These are phyloP conservation scores for Cercospora berteroae DNA, from an alignment of 2,329 filamentous ascomycete genomes.

Conservation along the genomic window DNA sequence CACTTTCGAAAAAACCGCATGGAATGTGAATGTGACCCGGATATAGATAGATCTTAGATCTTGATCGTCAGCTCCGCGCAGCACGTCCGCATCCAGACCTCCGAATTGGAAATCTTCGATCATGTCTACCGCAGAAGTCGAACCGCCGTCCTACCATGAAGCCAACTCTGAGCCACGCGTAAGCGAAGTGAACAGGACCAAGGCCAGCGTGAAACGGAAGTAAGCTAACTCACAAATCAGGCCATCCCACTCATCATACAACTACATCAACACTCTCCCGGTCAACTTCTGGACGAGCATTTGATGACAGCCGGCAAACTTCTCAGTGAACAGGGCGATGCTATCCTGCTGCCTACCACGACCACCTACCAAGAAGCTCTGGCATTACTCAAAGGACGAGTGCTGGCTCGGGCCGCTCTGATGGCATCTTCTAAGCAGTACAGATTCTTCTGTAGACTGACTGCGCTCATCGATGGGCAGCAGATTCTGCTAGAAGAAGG, in stretches of 20 bases:
- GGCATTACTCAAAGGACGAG: conserved; percentile 1
- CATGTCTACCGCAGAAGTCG: neutral
- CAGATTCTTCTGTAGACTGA: conserved; percentile 14
- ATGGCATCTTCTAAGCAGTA: neutral
- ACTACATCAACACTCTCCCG: conserved; percentile 11
- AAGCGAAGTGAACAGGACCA: neutral
- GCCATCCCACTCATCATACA: conserved; percentile 14
- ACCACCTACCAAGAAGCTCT: conserved; percentile 1
- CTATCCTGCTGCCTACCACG: conserved; percentile 9
- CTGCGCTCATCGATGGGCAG: neutral
- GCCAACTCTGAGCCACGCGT: neutral
- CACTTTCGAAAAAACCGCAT: neutral
- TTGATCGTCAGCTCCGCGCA: neutral
- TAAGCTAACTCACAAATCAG: neutral
- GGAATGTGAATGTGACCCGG: neutral
- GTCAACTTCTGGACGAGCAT: conserved; percentile 3
- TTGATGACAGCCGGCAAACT: conserved; percentile 7
- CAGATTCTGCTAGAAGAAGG: conserved; percentile 18
- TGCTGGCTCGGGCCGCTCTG: conserved; percentile 4
- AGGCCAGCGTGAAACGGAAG: neutral
- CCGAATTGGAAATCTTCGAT: neutral
- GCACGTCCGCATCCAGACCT: neutral
- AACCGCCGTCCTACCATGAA: conserved; percentile 10
- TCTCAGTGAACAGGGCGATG: conserved; percentile 1
- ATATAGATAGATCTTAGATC: neutral